A percentile compares a stretch with the other conserved stretches of the same genome.
Conservation (phyloP, 805 yeast species). For the Kuraishia molischiana region DNA sequence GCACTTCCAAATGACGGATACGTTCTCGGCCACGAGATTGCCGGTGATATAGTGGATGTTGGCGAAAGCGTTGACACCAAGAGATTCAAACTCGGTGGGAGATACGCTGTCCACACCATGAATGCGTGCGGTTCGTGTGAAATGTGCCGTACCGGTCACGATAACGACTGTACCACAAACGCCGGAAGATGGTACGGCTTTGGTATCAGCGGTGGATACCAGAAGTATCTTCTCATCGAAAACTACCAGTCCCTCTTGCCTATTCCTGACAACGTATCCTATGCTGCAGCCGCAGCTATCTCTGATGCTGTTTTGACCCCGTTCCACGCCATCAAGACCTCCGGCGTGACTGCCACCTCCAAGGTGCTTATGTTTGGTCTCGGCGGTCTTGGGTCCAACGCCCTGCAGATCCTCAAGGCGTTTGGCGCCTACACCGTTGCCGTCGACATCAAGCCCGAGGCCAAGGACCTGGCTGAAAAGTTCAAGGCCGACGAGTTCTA, state of each 20-base stretch:
- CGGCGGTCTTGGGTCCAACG: slow-evolving; percentile 24
- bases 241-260: slow-evolving; percentile 12
- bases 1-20: slow-evolving; percentile 3
- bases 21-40: slow-evolving; percentile 22
- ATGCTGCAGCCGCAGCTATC: slow-evolving; percentile 19
- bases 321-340: slow-evolving; percentile 21
- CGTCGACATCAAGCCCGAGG: slow-evolving; percentile 17
- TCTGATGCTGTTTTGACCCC: slow-evolving; percentile 24
- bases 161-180: slow-evolving; percentile 13
- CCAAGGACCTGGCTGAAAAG: slow-evolving; percentile 17
- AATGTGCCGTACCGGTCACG: slow-evolving; percentile 16
- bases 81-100: slow-evolving; percentile 7
- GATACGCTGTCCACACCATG: slow-evolving; percentile 9
- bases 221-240: slow-evolving; percentile 14
- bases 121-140: slow-evolving; percentile 18
- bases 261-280: slow-evolving; percentile 18
- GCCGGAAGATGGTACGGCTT: slow-evolving; percentile 14
- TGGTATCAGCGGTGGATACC: slow-evolving; percentile 21
- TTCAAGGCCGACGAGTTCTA: slow-evolving; percentile 33
- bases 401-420: slow-evolving; percentile 17
- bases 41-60: slow-evolving; percentile 14
- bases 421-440: slow-evolving; percentile 11
- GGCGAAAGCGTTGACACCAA: slow-evolving; percentile 5
- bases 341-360: slow-evolving; percentile 10
- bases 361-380: slow-evolving; percentile 20